phyloP scores from a whole-genome alignment of 2,329 filamentous ascomycete genomes.

The Teratosphaeria pseudoeucalypti region DNA sequence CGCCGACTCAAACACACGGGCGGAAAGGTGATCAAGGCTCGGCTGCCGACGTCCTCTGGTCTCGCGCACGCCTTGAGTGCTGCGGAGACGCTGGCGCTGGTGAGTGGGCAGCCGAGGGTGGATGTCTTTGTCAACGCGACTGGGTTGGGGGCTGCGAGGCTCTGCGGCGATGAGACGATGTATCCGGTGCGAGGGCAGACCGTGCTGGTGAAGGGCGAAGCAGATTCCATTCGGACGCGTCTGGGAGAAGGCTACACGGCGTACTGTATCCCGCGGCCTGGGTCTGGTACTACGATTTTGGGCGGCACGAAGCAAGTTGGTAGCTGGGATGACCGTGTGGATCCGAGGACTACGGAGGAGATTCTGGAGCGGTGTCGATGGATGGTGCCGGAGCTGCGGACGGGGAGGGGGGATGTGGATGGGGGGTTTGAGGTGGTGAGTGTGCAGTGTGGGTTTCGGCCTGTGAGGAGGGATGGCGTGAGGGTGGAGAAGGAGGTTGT shows the following conservation, averaged over 20 bases:
- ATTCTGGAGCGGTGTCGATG: conserved; percentile 29
- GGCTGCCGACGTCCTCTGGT: conserved; percentile 20
- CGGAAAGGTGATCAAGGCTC: conserved; percentile 19
- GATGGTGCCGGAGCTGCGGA: conserved; percentile 28
- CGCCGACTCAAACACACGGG: conserved; percentile 18
- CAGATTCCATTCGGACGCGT: conserved; percentile 21
- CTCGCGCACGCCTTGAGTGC: conserved; percentile 20
- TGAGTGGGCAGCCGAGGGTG: conserved; percentile 7
- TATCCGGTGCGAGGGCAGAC: conserved; percentile 38
- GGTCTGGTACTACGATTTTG: conserved; percentile 32
- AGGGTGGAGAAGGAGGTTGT: conserved; percentile 33
- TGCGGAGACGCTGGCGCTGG: conserved; percentile 14
- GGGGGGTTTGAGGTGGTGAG: conserved; percentile 35
- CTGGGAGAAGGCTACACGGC: conserved; percentile 21
- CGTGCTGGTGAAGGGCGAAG: conserved; percentile 34
- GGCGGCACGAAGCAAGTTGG: conserved; percentile 36
- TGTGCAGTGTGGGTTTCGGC: conserved; percentile 34
- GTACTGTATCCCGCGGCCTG: conserved; percentile 35
- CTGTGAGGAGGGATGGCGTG: conserved; percentile 33
- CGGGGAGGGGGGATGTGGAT: conserved; percentile 11
- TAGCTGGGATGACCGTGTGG: conserved; percentile 24
- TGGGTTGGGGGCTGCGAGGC: conserved; percentile 29
- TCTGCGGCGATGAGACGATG: conserved; percentile 28
- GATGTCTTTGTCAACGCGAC: conserved; percentile 33
- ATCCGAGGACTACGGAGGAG: conserved; percentile 23